These are phyloP conservation scores for Thraustochytrium striatum DNA, from an alignment of 352 stramenopile genomes.

Conservation along the genomic window DNA sequence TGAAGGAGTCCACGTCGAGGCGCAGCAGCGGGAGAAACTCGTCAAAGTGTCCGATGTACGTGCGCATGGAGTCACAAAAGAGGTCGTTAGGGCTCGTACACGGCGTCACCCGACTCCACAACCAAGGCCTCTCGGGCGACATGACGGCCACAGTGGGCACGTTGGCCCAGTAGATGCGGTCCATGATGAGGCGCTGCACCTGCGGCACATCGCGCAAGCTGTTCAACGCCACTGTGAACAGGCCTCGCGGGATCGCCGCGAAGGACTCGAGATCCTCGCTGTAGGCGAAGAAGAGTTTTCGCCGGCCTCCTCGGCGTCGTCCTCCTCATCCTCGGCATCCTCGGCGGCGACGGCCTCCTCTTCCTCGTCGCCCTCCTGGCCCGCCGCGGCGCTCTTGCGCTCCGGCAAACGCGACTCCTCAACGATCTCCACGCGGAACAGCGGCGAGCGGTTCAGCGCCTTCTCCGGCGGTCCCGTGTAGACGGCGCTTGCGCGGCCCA, in stretches of 20 bases:
- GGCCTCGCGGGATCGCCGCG: slow-evolving; percentile 61
- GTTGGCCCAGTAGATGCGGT: slow-evolving; percentile 86
- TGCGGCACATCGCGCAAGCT: slow-evolving; percentile 73
- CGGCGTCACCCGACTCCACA: slow-evolving; percentile 56
- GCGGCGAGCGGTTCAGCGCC: not conserved
- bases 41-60: slow-evolving; percentile 76
- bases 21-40: slow-evolving; percentile 76
- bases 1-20: slow-evolving; percentile 69
- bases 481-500: slow-evolving; percentile 25
- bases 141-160: slow-evolving; percentile 75
- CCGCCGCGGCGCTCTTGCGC: not conserved
- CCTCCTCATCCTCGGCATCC: slow-evolving; percentile 24
- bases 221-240: slow-evolving; percentile 73
- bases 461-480: slow-evolving; percentile 20
- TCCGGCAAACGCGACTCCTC: slow-evolving; percentile 22
- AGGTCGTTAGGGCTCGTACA: no score
- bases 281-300: slow-evolving; percentile 71
- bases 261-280: slow-evolving; percentile 67
- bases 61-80: slow-evolving; percentile 49
- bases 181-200: slow-evolving; percentile 85
- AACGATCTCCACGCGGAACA: slow-evolving; percentile 36
- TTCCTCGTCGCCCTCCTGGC: slow-evolving; percentile 20
- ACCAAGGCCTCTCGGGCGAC: slow-evolving; percentile 73
- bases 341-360: slow-evolving; percentile 41
- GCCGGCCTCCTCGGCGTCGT: slow-evolving; percentile 45